Conservation (phyloP, 805 yeast species). For the Kodamaea nitidulidarum region DNA sequence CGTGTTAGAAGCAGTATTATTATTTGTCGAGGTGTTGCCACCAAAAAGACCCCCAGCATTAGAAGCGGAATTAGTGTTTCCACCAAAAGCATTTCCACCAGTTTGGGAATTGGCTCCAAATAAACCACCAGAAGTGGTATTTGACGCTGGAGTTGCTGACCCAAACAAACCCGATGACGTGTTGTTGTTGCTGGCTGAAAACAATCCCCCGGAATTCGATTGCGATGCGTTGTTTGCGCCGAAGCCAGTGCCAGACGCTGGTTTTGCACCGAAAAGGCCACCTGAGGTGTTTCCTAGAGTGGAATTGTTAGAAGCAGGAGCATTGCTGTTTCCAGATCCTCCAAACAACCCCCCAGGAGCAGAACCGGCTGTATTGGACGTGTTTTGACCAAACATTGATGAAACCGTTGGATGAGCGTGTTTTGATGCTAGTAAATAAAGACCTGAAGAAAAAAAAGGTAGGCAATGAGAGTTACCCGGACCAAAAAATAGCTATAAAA, state of each 20-base stretch:
- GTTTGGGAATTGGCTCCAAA: conserved; percentile 6
- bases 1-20: background rate
- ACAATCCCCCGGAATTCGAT: conserved; percentile 1
- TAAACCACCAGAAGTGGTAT: background rate
- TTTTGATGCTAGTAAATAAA: conserved; percentile 6
- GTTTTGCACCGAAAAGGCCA: conserved; percentile 2
- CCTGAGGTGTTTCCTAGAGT: background rate
- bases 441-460: conserved; percentile 8
- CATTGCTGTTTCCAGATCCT: background rate
- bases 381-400: conserved; percentile 10
- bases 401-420: background rate
- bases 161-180: conserved; percentile 4
- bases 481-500: conserved; percentile 9
- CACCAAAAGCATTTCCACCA: background rate
- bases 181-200: conserved; percentile 1
- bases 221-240: background rate
- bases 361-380: conserved; percentile 4
- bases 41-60: conserved; percentile 9
- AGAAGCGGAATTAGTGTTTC: background rate
- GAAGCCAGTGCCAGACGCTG: background rate
- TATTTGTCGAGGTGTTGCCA: background rate
- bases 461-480: conserved; percentile 12
- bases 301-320: conserved; percentile 1
- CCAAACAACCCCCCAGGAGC: conserved; percentile 8
- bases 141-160: background rate